These are phyloP conservation scores for Monosporascus sp. DNA, from an alignment of 2,329 filamentous ascomycete species.

Conservation along the genomic window DNA sequence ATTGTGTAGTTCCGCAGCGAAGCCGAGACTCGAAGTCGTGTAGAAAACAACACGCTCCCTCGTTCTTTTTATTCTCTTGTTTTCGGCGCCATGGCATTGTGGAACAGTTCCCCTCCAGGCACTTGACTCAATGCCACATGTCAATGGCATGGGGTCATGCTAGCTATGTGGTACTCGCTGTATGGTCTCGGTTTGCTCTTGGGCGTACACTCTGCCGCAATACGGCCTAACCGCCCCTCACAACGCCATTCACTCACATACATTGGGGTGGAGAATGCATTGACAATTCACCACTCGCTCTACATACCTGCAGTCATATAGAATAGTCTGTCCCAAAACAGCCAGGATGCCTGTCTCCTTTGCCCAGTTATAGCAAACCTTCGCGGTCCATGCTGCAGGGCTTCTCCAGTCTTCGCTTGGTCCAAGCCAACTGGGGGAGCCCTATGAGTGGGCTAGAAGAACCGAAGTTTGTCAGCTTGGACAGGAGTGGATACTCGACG, in stretches of 20 bases:
- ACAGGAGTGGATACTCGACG: background rate
- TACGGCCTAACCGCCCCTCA: background rate
- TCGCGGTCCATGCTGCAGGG: background rate
- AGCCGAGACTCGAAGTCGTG: background rate
- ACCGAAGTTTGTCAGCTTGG: background rate
- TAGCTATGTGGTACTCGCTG: constrained; percentile 14
- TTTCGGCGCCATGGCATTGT: background rate
- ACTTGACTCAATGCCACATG: constrained; percentile 5
- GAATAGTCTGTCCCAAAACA: background rate
- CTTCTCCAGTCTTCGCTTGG: background rate
- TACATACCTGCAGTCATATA: background rate
- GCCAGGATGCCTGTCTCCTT: background rate
- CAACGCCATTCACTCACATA: background rate
- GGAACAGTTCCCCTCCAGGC: background rate
- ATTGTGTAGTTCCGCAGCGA: no score
- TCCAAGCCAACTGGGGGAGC: background rate
- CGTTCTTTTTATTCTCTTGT: background rate
- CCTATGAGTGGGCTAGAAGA: background rate
- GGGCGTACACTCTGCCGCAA: background rate
- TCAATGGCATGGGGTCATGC: constrained; percentile 10
- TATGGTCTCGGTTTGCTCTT: constrained; percentile 10
- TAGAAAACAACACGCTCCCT: background rate
- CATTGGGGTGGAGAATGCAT: background rate
- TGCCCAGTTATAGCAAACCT: background rate
- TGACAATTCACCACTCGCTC: background rate